Percentiles rank a stretch among this genome's conserved stretches.
phyloP scores from a whole-genome alignment of 1,139 yeast species.

The Yamadazyma spencermartinsiae region DNA sequence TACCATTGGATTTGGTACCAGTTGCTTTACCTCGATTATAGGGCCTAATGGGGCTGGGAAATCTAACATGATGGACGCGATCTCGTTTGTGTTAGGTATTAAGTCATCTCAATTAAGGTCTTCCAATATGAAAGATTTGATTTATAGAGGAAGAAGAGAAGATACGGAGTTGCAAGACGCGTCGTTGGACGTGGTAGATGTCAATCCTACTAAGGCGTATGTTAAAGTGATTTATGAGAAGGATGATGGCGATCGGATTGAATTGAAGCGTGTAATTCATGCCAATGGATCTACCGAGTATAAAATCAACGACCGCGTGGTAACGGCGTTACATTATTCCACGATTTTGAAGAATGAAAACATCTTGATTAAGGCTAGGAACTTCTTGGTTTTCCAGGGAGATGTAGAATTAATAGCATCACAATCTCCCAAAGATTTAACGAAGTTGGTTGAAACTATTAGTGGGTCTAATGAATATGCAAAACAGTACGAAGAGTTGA shows the following conservation, averaged over 20 bases:
- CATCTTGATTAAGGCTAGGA: conserved; percentile 84
- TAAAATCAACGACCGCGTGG: conserved; percentile 61
- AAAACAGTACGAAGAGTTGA: conserved; percentile 66
- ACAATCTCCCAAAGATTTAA: conserved; percentile 76
- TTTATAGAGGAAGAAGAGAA: conserved; percentile 51
- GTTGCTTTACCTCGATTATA: conserved; percentile 84
- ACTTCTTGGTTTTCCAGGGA: conserved; percentile 94
- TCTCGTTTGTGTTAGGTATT: conserved; percentile 91
- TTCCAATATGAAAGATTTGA: conserved; percentile 66
- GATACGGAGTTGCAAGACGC: conserved; percentile 16
- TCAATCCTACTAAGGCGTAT: conserved; percentile 64
- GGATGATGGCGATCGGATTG: conserved; percentile 52
- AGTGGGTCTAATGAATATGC: conserved; percentile 76
- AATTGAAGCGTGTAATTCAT: conserved; percentile 56
- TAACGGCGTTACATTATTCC: conserved; percentile 66
- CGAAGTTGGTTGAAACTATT: conserved; percentile 74
- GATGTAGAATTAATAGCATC: conserved; percentile 94
- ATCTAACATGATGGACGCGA: conserved; percentile 98
- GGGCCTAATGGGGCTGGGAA: conserved; percentile 99
- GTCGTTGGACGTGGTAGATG: conserved; percentile 19
- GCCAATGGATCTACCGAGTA: conserved; percentile 67
- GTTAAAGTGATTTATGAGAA: conserved; percentile 80
- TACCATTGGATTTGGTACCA: conserved; percentile 76
- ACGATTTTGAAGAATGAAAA: conserved; percentile 73
- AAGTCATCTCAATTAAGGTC: conserved; percentile 78